Evolutionary conservation across 2,329 filamentous ascomycete genomes (phyloP).

Genomic region (Juglanconis sp.): DNA sequence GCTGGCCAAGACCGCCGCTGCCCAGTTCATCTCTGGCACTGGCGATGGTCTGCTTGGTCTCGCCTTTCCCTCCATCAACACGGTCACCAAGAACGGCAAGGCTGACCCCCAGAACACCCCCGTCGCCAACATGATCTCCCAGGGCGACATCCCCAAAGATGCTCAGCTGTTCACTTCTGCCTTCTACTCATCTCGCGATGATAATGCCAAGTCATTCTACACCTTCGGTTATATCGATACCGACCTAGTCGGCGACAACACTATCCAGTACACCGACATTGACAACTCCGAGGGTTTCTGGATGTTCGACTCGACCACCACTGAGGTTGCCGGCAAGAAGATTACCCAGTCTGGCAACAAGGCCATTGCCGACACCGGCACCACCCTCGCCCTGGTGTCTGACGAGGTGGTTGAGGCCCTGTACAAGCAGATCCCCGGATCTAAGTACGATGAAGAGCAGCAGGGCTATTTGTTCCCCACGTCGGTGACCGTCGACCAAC

Average conservation of each 20-base stretch:
- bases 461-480: slow-evolving; percentile 66
- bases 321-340: slow-evolving; percentile 54
- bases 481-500: slow-evolving; percentile 43
- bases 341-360: slow-evolving; percentile 53
- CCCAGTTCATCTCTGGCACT: slow-evolving; percentile 51
- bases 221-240: slow-evolving; percentile 72
- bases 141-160: slow-evolving; percentile 41
- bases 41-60: slow-evolving; percentile 67
- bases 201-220: slow-evolving; percentile 56
- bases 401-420: slow-evolving; percentile 60
- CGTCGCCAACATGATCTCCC: slow-evolving; percentile 66
- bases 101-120: slow-evolving; percentile 56
- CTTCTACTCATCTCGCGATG: slow-evolving; percentile 55
- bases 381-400: slow-evolving; percentile 62
- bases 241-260: slow-evolving; percentile 51
- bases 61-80: slow-evolving; percentile 63
- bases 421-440: slow-evolving; percentile 61
- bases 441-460: slow-evolving; percentile 50
- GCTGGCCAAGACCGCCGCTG: slow-evolving; percentile 57
- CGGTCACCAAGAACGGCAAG: slow-evolving; percentile 40
- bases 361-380: slow-evolving; percentile 70
- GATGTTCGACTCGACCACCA: slow-evolving; percentile 58
- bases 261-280: slow-evolving; percentile 58
- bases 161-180: slow-evolving; percentile 62
- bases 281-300: slow-evolving; percentile 67